Base-by-base conservation (phyloP, 345 rosid genomes). In the Microthlaspi erraticum region DNA sequence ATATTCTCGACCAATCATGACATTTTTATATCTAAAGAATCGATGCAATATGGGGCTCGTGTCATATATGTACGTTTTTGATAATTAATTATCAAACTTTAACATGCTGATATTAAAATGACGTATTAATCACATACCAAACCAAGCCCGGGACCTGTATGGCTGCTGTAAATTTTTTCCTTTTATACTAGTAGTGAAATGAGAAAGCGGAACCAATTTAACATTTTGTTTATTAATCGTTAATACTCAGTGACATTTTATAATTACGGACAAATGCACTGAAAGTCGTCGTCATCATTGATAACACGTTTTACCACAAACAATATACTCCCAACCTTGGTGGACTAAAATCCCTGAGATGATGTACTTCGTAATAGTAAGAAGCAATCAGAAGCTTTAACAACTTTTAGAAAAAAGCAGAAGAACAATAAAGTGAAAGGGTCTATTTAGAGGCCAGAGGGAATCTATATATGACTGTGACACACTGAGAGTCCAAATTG, bases 1-100 rank as follows among this genome's bases (percentile, higher is more conserved):
- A 61, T 53, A 63, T 34, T 53, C 64, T 59, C 23, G 49, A 23
- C 70, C 70, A 72, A 72, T 44, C 56, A 54, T 54, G n/a, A 34
- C 64, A 44, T 34, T 72, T 33, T 62, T 71, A 63, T 63, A n/a
- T 44, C 9, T 39, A 36, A 33, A 38, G 56, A 61, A 71, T 62
- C 48, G 18, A 43, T 19, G 54, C 39, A 43, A 9, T 44, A 54
- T 34, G 70, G 56, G 48, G 48, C 39, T 54, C 20, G 76, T 62
- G 63, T 71, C 69, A 53, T 33, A 31, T 62, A 50, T 20, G 14
- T 33, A 43, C n/a, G 54, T 33, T 33, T 44, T 55, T 33, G 6
- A 49, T 59, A 46, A 36, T 34, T 57, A 68, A 57, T 17, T n/a
- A 38, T 36, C 32, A 37, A 69, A 37, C 66, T 69, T 58, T 20